A percentile compares a stretch with the other conserved stretches of the same genome.
Conservation (phyloP, 805 yeast species). For the Yamadazyma takamatsuzukensis region DNA sequence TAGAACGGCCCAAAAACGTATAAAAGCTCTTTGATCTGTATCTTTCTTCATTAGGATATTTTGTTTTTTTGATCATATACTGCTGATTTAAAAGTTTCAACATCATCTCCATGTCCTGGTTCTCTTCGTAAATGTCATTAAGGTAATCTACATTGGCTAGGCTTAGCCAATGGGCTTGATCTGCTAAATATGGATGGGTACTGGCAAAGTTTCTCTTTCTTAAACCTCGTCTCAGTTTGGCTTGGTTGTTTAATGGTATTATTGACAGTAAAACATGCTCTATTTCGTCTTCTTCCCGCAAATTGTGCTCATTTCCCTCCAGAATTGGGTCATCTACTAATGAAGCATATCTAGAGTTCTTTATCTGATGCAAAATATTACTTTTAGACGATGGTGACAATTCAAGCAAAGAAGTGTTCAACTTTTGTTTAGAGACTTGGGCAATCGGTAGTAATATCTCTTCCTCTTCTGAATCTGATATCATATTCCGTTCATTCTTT, state of each 20-base stretch:
- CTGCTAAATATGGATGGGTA: slow-evolving; percentile 43
- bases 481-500: slow-evolving; percentile 13
- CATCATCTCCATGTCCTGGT: slow-evolving; percentile 29
- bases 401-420: no score
- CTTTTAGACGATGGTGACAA: no score
- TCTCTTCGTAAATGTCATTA: slow-evolving; percentile 35
- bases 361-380: no score
- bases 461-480: slow-evolving; percentile 31
- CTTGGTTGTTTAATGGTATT: slow-evolving; percentile 5
- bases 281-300: slow-evolving; percentile 7
- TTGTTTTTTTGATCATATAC: slow-evolving; percentile 26
- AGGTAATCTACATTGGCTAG: slow-evolving; percentile 31
- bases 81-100: slow-evolving; percentile 32
- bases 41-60: slow-evolving; percentile 37
- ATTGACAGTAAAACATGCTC: slow-evolving; percentile 9
- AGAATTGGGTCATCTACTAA: background rate
- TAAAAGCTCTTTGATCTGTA: slow-evolving; percentile 37
- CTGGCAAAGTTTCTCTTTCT: slow-evolving; percentile 41
- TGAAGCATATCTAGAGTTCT: slow-evolving; percentile 2
- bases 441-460: slow-evolving; percentile 9
- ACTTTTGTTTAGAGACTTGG: slow-evolving; percentile 6
- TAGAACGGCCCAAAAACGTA: slow-evolving; percentile 25
- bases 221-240: slow-evolving; percentile 11
- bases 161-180: slow-evolving; percentile 43
- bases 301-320: background rate